phyloP scores from a whole-genome alignment of 192 early-diverging fungal species.

The Coemansia sp. region DNA sequence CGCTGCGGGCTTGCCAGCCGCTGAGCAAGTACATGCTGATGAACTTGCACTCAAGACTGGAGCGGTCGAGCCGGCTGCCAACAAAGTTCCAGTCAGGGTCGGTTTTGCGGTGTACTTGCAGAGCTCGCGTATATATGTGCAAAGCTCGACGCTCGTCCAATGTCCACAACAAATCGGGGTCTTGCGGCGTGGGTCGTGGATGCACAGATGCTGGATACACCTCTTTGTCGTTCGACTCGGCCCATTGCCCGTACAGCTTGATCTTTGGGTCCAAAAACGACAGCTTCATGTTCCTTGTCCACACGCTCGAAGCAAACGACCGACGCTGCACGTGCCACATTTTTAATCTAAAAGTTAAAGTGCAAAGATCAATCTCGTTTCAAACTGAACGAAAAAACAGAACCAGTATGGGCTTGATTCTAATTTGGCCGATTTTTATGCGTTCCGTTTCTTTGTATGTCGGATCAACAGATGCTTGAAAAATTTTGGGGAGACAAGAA shows the following conservation, averaged over 20 bases:
- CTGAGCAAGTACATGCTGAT: constrained; percentile 6
- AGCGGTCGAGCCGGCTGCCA: constrained; percentile 5
- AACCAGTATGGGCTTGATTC: too few relatives aligned
- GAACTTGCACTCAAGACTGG: constrained; percentile 14
- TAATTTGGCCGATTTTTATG: background rate
- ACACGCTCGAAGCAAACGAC: background rate
- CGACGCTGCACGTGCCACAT: too few relatives aligned
- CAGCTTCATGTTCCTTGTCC: background rate
- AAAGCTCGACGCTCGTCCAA: constrained; percentile 28
- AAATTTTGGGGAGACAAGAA: constrained; percentile 6
- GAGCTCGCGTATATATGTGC: constrained; percentile 12
- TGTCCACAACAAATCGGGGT: constrained; percentile 13
- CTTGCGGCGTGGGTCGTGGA: constrained; percentile 1
- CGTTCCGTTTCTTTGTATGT: background rate
- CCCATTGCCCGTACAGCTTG: background rate
- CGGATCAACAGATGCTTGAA: background rate
- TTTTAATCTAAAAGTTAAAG: too few relatives aligned
- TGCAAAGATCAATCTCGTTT: too few relatives aligned
- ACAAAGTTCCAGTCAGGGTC: constrained; percentile 19
- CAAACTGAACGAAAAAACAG: too few relatives aligned
- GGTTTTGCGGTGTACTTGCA: background rate
- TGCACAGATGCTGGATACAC: background rate
- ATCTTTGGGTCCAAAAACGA: background rate
- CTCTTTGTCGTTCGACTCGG: background rate
- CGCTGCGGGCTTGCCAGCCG: background rate